Evolutionary conservation across 495 filamentous ascomycete genomes (phyloP).

Genomic region (Hypoxylon trugodes): DNA sequence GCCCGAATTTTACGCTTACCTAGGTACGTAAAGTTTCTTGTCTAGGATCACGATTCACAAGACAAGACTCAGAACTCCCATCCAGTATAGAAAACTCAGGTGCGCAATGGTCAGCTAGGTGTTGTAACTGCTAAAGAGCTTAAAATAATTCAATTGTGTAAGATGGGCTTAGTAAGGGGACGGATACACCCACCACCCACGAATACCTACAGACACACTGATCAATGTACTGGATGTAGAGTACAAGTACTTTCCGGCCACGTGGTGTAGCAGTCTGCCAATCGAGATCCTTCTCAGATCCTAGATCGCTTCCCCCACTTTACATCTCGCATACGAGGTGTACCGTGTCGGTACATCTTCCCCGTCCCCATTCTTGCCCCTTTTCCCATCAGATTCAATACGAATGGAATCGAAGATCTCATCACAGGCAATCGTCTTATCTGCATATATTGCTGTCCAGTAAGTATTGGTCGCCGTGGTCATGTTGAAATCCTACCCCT

Average conservation of each 20-base stretch:
- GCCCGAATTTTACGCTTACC: constrained; percentile 23
- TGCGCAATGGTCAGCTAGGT: no score
- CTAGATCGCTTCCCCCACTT: constrained; percentile 35
- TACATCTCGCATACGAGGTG: constrained; percentile 26
- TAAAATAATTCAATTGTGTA: constrained; percentile 3
- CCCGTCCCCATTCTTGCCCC: not conserved
- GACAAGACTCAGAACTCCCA: constrained; percentile 8
- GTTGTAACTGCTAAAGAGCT: not conserved
- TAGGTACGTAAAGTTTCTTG: constrained; percentile 1
- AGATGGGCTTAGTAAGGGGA: no score
- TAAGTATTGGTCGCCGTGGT: constrained; percentile 15
- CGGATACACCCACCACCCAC: not conserved
- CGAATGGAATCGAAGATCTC: constrained; percentile 25
- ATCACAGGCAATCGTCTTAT: constrained; percentile 25
- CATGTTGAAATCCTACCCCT: constrained; percentile 36
- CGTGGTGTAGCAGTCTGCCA: constrained; percentile 37
- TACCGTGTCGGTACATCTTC: constrained; percentile 22
- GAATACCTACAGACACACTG: no score
- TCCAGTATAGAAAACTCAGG: no score
- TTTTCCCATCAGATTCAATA: constrained; percentile 6
- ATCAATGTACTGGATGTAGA: no score
- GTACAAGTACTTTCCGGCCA: constrained; percentile 31
- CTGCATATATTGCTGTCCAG: constrained; percentile 5
- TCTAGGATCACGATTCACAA: constrained; percentile 33
- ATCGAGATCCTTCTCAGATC: constrained; percentile 42